Base-by-base conservation (phyloP, 2,329 filamentous ascomycete genomes). In the Aspergillus proliferans region DNA sequence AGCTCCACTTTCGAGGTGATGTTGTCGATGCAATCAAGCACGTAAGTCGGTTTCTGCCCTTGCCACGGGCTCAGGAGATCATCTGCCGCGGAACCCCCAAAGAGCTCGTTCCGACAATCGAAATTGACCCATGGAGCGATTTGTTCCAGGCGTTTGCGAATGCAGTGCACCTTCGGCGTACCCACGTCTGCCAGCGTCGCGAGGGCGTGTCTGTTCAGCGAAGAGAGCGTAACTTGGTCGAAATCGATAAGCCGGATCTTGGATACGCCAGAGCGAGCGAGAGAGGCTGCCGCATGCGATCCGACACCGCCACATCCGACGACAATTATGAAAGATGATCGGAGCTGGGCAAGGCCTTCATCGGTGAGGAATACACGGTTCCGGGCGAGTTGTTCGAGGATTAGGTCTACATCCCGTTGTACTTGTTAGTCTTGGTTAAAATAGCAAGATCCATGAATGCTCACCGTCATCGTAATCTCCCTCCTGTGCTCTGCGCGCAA, bases 1-100 rank as follows among this genome's bases (percentile, higher is more conserved):
- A 98, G 74, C 15, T 85, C 86, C 3, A 98, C 92, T 73, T 98
- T 98, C 47, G 89, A 95, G 46, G 95, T 88, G 54, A 98, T 97
- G 65, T 98, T 97, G 70, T 98, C 93, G 57, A 98, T 98, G 19
- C 92, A 94, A 70, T 98, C 93, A 33, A 98, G 82, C n/a, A 98
- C 83, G 62, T 85, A 98, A 60, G 92, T 86, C 1, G 91, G 90
- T 59, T 78, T 78, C 43, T 61, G 66, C n/a, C 66, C 66, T 30
- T 69, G 65, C 6, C 64, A 61, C 0, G 81, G 75, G 0, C 74
- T 81, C 39, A 98, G 74, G 53, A 96, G 74, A 9, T 71, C 66
- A 6, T 80, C 78, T 0, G 90, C 90, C 8, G 76, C 83, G 14
- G 75, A 68, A 43, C 79, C 83, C 52, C 83, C 83, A 68, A 94